A percentile compares a stretch with the other conserved stretches of the same genome.
phyloP scores from a whole-genome alignment of 2,329 filamentous ascomycete species.

The Botrytis pseudocinerea region DNA sequence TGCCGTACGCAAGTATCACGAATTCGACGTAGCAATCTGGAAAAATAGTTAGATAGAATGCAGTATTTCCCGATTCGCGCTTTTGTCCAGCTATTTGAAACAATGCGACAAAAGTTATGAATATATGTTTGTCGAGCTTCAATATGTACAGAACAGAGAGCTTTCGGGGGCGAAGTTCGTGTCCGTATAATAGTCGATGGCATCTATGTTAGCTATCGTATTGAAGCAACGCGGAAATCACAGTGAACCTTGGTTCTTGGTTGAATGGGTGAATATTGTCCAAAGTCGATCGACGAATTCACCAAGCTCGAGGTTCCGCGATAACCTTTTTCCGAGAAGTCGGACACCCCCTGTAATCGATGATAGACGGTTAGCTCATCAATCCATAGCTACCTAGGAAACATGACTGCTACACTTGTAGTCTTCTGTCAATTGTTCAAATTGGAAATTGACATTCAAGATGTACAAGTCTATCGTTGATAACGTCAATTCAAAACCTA shows the following conservation, averaged over 20 bases:
- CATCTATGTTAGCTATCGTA: neutral
- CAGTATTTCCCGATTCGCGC: neutral
- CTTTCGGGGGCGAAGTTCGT: neutral
- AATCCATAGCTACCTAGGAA: neutral
- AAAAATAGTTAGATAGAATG: neutral
- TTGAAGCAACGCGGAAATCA: neutral
- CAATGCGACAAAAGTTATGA: neutral
- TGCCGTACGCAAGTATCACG: neutral
- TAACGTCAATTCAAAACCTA: neutral
- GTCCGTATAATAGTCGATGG: neutral
- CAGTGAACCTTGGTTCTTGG: neutral
- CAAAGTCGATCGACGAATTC: neutral
- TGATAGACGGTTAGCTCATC: neutral
- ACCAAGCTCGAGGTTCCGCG: neutral
- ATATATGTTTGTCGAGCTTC: neutral
- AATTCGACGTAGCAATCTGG: neutral
- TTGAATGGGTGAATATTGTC: neutral
- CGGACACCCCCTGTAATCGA: neutral
- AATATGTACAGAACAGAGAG: no score
- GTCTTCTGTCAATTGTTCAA: neutral
- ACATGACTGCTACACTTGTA: neutral
- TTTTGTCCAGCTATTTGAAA: neutral
- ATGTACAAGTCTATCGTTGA: conserved; percentile 19
- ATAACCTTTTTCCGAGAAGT: conserved; percentile 14
- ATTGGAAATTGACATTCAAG: neutral